A percentile compares a stretch with the other conserved stretches of the same genome.
Conservation (phyloP, 257 asterid genomes). For the Rauvolfia tetraphylla region DNA sequence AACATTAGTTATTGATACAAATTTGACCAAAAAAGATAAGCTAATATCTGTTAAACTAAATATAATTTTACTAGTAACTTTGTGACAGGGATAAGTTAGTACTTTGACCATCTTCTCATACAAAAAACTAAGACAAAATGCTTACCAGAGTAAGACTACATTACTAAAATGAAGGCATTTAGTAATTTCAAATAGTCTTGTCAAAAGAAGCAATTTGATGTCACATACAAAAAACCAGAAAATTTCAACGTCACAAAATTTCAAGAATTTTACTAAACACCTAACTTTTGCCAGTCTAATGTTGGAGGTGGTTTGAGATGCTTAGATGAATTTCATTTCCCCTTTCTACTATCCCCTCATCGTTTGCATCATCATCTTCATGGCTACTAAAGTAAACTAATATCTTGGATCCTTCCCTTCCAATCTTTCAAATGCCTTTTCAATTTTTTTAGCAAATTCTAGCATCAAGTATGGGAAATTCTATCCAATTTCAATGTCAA, state of each 20-base stretch:
- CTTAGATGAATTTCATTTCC: background rate
- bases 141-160: too few species aligned
- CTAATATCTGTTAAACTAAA: too few species aligned
- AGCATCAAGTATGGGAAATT: conserved; percentile 14
- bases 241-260: background rate
- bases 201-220: background rate
- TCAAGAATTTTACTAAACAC: conserved; percentile 5
- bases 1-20: too few species aligned
- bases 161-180: too few species aligned
- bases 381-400: background rate
- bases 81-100: too few species aligned
- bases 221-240: background rate
- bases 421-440: conserved; percentile 10
- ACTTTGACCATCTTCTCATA: too few species aligned
- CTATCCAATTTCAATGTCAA: conserved; percentile 14
- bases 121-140: too few species aligned
- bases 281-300: conserved; percentile 6
- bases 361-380: background rate
- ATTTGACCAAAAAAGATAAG: too few species aligned
- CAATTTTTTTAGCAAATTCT: conserved; percentile 4
- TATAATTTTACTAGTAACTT: too few species aligned
- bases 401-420: background rate
- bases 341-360: background rate
- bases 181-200: too few species aligned
- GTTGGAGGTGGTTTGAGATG: background rate